phyloP scores from a whole-genome alignment of 2,329 filamentous ascomycete species.

The Fusarium nisikadoi region DNA sequence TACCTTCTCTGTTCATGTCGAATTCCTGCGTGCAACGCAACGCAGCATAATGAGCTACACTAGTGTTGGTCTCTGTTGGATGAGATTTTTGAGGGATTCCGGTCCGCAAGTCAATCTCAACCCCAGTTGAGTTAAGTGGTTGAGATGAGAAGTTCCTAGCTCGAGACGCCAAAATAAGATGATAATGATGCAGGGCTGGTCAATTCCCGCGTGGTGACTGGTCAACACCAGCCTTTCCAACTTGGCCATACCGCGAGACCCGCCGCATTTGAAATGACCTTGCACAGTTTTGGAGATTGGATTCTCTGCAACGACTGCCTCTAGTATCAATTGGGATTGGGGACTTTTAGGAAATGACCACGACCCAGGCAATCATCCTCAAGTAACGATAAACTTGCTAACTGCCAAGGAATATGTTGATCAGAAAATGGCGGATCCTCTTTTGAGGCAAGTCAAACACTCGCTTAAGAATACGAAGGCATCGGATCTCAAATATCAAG shows the following conservation, averaged over 20 bases:
- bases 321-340: constrained; percentile 27
- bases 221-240: constrained; percentile 14
- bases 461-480: constrained; percentile 7
- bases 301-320: constrained; percentile 17
- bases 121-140: not conserved
- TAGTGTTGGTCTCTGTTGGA: constrained; percentile 1
- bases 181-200: constrained; percentile 37
- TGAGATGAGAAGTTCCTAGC: constrained; percentile 25
- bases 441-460: not conserved
- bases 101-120: constrained; percentile 34
- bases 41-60: constrained; percentile 6
- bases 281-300: constrained; percentile 39
- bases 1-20: not conserved
- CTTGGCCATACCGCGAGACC: constrained; percentile 34
- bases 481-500: constrained; percentile 5
- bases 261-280: constrained; percentile 41
- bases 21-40: not conserved
- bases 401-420: constrained; percentile 3
- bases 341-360: constrained; percentile 29
- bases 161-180: constrained; percentile 24
- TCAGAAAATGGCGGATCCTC: not conserved
- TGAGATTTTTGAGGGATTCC: constrained; percentile 29
- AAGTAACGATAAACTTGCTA: constrained; percentile 4
- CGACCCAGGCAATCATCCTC: constrained; percentile 21
- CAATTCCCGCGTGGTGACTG: constrained; percentile 29